These are phyloP conservation scores for Moesziomyces antarcticus DNA, from an alignment of 1,284 basidiomycete species.

Conservation along the genomic window DNA sequence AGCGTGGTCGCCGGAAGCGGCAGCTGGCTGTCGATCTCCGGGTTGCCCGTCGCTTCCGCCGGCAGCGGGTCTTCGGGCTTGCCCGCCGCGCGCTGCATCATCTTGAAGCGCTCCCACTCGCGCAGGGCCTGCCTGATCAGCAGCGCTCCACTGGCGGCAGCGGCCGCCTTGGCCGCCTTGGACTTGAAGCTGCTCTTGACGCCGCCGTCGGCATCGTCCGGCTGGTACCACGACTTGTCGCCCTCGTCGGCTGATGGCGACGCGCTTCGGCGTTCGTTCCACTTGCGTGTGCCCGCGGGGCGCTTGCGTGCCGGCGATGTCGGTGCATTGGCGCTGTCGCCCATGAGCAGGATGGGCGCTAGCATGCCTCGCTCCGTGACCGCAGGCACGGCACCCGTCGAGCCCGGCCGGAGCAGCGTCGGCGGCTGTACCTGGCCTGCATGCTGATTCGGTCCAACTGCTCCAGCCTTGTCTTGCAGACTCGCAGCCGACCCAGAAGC, in stretches of 20 bases:
- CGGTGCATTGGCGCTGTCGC: slow-evolving; percentile 18
- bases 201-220: slow-evolving; percentile 13
- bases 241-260: slow-evolving; percentile 13
- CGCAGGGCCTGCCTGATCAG: slow-evolving; percentile 42
- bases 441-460: slow-evolving; percentile 4
- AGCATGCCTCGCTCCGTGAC: slow-evolving; percentile 20
- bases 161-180: slow-evolving; percentile 25
- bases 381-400: slow-evolving; percentile 21
- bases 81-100: slow-evolving; percentile 41
- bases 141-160: slow-evolving; percentile 41
- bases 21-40: slow-evolving; percentile 24
- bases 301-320: slow-evolving; percentile 13
- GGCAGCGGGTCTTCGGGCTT: slow-evolving; percentile 51
- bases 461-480: slow-evolving; percentile 3
- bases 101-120: slow-evolving; percentile 56
- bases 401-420: slow-evolving; percentile 18
- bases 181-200: slow-evolving; percentile 23
- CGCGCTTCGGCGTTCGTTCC: slow-evolving; percentile 31
- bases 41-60: slow-evolving; percentile 37
- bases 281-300: slow-evolving; percentile 30
- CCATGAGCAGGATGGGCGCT: slow-evolving; percentile 8
- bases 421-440: slow-evolving; percentile 8
- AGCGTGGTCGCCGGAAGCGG: slow-evolving; percentile 22
- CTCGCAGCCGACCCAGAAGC: neutral
- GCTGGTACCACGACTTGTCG: slow-evolving; percentile 34